phyloP scores from a whole-genome alignment of 306 rosid species.

The Heteromeles arbutifolia region DNA sequence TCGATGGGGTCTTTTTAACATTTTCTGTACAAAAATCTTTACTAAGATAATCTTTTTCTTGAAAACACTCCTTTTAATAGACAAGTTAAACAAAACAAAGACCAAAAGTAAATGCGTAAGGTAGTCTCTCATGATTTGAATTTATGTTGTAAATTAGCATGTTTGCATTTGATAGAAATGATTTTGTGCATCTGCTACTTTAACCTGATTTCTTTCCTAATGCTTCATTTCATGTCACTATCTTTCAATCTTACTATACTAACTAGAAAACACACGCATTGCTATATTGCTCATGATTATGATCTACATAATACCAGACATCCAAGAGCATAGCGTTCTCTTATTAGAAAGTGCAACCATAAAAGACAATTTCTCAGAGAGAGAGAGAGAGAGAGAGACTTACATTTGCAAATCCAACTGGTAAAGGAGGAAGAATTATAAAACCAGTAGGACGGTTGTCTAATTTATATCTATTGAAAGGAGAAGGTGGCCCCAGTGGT shows the following conservation, averaged over 20 bases:
- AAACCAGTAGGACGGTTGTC: constrained; percentile 77
- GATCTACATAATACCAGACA: not conserved
- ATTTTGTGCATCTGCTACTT: not conserved
- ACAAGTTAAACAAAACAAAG: not conserved
- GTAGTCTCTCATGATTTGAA: not conserved
- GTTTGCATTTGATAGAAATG: not conserved
- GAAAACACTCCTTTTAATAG: not conserved
- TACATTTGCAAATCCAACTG: constrained; percentile 69
- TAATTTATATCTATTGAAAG: constrained; percentile 59
- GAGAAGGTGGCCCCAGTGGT: constrained; percentile 34
- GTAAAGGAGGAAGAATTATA: constrained; percentile 74
- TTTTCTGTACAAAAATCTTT: too few species aligned
- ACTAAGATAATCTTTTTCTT: too few species aligned
- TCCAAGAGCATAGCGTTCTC: not conserved
- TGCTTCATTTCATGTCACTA: not conserved
- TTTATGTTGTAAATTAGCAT: not conserved
- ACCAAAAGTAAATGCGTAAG: not conserved
- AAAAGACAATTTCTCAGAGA: not conserved
- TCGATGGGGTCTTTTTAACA: too few species aligned
- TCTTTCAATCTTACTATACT: not conserved
- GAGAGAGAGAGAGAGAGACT: constrained; percentile 20
- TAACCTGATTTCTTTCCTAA: not conserved
- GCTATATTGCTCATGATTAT: not conserved
- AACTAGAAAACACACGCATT: not conserved
- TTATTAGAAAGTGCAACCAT: not conserved